A percentile compares a stretch with the other conserved stretches of the same genome.
Conservation (phyloP, 2,329 filamentous ascomycete genomes). For the Cadophora sp. region DNA sequence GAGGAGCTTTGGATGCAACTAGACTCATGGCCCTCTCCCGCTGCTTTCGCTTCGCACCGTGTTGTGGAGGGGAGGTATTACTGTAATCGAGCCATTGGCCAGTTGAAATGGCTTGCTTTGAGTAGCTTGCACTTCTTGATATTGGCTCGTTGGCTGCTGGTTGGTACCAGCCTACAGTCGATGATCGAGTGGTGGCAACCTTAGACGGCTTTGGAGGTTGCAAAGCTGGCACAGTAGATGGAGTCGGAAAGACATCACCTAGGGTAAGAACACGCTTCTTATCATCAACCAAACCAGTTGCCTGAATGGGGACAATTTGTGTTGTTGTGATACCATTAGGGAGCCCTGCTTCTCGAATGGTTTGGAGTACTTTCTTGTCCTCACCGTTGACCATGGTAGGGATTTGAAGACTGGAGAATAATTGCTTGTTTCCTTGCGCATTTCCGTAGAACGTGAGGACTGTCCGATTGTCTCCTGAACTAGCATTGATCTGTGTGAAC, state of each 20-base stretch:
- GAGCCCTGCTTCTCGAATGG: conserved; percentile 68
- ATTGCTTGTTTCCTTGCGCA: conserved; percentile 74
- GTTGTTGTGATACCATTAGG: conserved; percentile 78
- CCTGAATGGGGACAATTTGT: conserved; percentile 63
- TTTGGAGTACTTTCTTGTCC: conserved; percentile 44
- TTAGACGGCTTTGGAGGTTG: conserved; percentile 77
- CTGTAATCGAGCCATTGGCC: conserved; percentile 76
- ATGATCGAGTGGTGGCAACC: conserved; percentile 66
- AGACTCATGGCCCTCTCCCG: conserved; percentile 75
- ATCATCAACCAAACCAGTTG: conserved; percentile 50
- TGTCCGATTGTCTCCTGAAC: conserved; percentile 56
- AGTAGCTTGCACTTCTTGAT: conserved; percentile 62
- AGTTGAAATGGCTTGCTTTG: conserved; percentile 67
- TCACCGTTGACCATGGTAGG: conserved; percentile 48
- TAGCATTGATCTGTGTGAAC: conserved; percentile 45
- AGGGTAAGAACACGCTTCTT: conserved; percentile 67
- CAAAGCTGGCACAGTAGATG: conserved; percentile 67
- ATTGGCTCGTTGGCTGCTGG: conserved; percentile 42
- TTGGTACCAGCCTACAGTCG: conserved; percentile 56
- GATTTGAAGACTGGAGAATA: conserved; percentile 85
- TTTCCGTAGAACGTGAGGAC: conserved; percentile 81
- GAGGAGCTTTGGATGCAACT: conserved; percentile 64
- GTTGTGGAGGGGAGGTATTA: conserved; percentile 64
- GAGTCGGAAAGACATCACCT: conserved; percentile 76
- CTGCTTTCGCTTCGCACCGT: conserved; percentile 66